Conservation (phyloP, 495 filamentous ascomycete genomes). For the Talaromyces borbonicus region DNA sequence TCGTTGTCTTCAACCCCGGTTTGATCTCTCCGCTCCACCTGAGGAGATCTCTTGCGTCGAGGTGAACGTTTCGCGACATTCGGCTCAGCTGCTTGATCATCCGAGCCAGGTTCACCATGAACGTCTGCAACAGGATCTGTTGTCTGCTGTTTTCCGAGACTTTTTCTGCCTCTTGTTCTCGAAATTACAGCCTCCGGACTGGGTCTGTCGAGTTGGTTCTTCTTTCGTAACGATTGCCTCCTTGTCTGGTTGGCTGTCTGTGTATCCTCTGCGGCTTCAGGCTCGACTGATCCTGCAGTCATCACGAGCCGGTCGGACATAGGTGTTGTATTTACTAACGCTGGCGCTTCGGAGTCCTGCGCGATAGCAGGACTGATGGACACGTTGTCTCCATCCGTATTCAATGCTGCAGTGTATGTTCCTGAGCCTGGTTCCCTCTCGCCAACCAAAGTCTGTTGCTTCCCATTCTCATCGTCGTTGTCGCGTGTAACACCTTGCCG, state of each 20-base stretch:
- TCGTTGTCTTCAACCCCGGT: constrained; percentile 7
- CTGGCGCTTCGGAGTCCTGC: constrained; percentile 8
- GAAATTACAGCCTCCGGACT: not conserved
- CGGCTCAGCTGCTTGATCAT: not conserved
- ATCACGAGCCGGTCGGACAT: not conserved
- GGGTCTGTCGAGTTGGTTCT: not conserved
- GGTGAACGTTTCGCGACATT: not conserved
- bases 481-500: not conserved
- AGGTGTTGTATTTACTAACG: not conserved
- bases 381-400: not conserved
- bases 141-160: constrained; percentile 1
- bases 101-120: constrained; percentile 1
- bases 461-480: not conserved
- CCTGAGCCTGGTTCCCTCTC: not conserved
- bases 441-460: not conserved
- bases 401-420: not conserved
- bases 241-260: not conserved
- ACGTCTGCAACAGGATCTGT: constrained; percentile 5
- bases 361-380: not conserved
- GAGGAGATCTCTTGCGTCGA: not conserved
- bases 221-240: not conserved
- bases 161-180: not conserved
- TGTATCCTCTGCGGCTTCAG: not conserved
- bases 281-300: not conserved
- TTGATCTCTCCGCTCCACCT: not conserved